These are phyloP conservation scores for Sporisorium scitamineum DNA, from an alignment of 1,284 basidiomycete genomes.

Conservation along the genomic window DNA sequence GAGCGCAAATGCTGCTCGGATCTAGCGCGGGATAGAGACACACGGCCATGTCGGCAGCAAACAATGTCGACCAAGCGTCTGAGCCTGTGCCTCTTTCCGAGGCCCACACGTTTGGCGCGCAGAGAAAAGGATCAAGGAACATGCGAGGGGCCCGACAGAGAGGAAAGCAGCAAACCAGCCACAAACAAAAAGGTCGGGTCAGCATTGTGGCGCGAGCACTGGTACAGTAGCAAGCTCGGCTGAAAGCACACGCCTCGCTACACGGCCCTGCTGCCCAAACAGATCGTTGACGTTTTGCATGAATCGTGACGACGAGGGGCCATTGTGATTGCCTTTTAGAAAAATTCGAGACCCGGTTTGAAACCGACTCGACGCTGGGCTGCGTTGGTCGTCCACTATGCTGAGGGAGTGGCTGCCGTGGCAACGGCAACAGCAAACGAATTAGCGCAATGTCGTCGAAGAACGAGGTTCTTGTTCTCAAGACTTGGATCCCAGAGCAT, in stretches of 20 bases:
- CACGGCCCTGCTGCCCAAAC: slow-evolving; percentile 6
- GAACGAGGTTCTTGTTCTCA: too few species aligned
- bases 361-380: slow-evolving; percentile 18
- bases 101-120: background rate
- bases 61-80: background rate
- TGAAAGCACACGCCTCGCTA: background rate
- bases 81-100: background rate
- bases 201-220: background rate
- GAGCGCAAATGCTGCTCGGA: background rate
- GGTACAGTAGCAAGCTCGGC: background rate
- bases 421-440: background rate
- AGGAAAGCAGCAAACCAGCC: background rate
- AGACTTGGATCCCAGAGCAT: too few species aligned
- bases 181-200: background rate
- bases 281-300: slow-evolving; percentile 14
- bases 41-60: background rate
- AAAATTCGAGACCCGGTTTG: slow-evolving; percentile 22
- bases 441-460: background rate
- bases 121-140: background rate
- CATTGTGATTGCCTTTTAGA: background rate
- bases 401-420: background rate
- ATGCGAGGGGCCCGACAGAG: too few species aligned
- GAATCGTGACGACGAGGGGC: slow-evolving; percentile 26
- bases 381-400: background rate
- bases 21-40: too few species aligned